Percentiles rank a stretch among this genome's conserved stretches.
Evolutionary conservation across 768 basidiomycete genomes (phyloP).

Genomic region (Russula griseocarnosa): DNA sequence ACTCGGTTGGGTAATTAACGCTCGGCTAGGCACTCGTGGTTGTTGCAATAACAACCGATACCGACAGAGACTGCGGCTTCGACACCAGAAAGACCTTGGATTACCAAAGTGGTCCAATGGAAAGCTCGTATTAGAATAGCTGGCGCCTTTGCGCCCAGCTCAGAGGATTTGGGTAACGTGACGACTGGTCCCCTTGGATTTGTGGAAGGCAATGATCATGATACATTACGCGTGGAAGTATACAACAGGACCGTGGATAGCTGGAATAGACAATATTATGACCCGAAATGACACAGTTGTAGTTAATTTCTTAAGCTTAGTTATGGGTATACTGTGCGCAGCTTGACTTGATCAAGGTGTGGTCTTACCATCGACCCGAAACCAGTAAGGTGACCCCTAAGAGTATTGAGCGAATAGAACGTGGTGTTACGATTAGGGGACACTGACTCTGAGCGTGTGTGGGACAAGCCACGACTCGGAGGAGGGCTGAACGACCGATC

Average conservation of each 20-base stretch:
- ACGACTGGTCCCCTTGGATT: not conserved
- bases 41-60: slow-evolving; percentile 58
- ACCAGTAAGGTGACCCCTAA: slow-evolving; percentile 8
- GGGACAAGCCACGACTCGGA: too few species aligned
- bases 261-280: slow-evolving; percentile 4
- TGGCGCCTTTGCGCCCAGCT: not conserved
- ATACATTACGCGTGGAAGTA: not conserved
- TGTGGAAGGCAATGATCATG: not conserved
- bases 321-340: slow-evolving; percentile 26
- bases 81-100: slow-evolving; percentile 32
- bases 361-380: slow-evolving; percentile 8
- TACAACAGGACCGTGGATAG: slow-evolving; percentile 10
- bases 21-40: slow-evolving; percentile 40
- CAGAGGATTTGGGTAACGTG: not conserved
- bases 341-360: not conserved
- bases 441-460: slow-evolving; percentile 18
- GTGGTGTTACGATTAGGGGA: not conserved
- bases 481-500: slow-evolving; percentile 17
- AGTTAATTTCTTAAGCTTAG: not conserved
- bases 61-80: slow-evolving; percentile 46
- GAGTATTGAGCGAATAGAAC: slow-evolving; percentile 3
- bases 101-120: slow-evolving; percentile 23
- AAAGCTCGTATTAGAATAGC: slow-evolving; percentile 29
- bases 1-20: slow-evolving; percentile 2
- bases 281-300: slow-evolving; percentile 1